Conservation (phyloP, 805 yeast genomes). For the Nakazawaea anatomiae region DNA sequence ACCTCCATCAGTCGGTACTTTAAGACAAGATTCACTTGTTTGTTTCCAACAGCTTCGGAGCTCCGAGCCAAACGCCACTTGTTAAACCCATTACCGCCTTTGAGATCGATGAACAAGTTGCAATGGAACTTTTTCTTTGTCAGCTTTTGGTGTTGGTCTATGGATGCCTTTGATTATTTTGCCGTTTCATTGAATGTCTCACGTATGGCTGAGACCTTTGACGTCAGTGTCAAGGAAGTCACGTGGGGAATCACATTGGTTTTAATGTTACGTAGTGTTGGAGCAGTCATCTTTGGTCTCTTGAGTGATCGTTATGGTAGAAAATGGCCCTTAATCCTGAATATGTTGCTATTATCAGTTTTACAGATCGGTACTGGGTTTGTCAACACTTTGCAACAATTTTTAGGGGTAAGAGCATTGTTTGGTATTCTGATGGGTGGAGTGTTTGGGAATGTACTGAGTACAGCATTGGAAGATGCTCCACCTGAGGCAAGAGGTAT, state of each 20-base stretch:
- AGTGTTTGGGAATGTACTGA: constrained; percentile 47
- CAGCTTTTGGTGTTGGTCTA: constrained; percentile 56
- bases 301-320: constrained; percentile 58
- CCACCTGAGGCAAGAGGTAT: constrained; percentile 51
- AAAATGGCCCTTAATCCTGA: constrained; percentile 48
- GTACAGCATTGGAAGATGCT: constrained; percentile 49
- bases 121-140: constrained; percentile 53
- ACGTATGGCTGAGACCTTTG: constrained; percentile 39
- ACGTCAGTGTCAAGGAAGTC: constrained; percentile 39
- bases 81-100: constrained; percentile 60
- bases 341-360: constrained; percentile 38
- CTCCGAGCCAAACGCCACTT: constrained; percentile 29
- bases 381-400: constrained; percentile 47
- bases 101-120: constrained; percentile 37
- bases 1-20: constrained; percentile 22
- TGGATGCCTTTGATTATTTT: constrained; percentile 64
- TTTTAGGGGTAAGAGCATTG: constrained; percentile 55
- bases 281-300: constrained; percentile 54
- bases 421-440: constrained; percentile 61
- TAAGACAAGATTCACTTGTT: constrained; percentile 40
- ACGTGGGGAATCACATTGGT: constrained; percentile 68
- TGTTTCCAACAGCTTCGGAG: constrained; percentile 40
- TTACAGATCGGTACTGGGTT: constrained; percentile 63
- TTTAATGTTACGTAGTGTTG: constrained; percentile 62
- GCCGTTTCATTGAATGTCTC: constrained; percentile 47